A percentile compares a stretch with the other conserved stretches of the same genome.
These are phyloP conservation scores for Lentinula aciculospora DNA, from an alignment of 768 basidiomycete species.

Conservation along the genomic window DNA sequence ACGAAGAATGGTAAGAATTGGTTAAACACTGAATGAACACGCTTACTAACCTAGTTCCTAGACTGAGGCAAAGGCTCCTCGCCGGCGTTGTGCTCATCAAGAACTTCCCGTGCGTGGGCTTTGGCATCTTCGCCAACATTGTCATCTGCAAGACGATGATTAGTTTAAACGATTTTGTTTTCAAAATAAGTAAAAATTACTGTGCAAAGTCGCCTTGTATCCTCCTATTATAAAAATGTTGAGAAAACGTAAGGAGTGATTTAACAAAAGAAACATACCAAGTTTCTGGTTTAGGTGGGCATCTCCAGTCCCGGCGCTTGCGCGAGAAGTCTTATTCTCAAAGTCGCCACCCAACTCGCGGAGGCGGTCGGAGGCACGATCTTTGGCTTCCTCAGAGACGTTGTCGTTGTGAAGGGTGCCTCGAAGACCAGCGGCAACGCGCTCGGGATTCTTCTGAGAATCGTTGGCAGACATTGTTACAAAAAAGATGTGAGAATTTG, in stretches of 20 bases:
- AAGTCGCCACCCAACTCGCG: constrained; percentile 17
- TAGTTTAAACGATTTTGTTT: background rate
- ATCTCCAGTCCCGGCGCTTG: background rate
- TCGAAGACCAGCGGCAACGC: constrained; percentile 51
- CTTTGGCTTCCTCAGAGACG: constrained; percentile 48
- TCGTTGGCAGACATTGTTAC: background rate
- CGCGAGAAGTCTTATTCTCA: background rate
- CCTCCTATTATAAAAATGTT: background rate
- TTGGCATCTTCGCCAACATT: background rate
- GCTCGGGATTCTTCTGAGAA: constrained; percentile 28
- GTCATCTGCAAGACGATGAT: background rate
- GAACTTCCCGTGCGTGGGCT: background rate
- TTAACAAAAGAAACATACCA: background rate
- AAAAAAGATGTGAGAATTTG: background rate
- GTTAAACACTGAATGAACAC: background rate
- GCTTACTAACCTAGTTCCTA: background rate
- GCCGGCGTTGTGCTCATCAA: background rate
- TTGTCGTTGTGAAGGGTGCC: constrained; percentile 51
- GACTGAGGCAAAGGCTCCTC: background rate
- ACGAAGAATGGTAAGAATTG: background rate
- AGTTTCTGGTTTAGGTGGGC: background rate
- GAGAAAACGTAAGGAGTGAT: no score
- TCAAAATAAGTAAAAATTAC: background rate
- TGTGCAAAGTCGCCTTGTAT: background rate
- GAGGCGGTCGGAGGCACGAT: constrained; percentile 37